Percentiles rank a stretch among this genome's conserved stretches.
Conservation (phyloP, 179 eudicot species). For the Beta lomatogona region DNA sequence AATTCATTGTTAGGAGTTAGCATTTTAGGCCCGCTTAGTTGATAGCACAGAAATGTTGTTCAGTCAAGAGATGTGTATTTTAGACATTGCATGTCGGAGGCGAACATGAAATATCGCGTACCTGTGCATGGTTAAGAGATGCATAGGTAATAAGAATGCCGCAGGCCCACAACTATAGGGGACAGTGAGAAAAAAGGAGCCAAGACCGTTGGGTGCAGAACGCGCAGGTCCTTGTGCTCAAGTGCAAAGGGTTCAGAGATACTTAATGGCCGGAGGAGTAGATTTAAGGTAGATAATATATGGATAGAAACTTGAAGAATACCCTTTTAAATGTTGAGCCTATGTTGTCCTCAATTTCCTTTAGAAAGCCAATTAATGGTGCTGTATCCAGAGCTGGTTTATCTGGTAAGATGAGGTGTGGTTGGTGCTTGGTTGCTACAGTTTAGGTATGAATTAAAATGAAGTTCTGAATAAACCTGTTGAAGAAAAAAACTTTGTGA, state of each 20-base stretch:
- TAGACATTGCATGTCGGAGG: background rate
- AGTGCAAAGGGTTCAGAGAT: background rate
- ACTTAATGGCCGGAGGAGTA: background rate
- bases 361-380: background rate
- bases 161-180: background rate
- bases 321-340: conserved; percentile 1
- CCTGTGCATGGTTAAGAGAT: background rate
- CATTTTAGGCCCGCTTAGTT: background rate
- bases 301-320: background rate
- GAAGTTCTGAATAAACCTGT: background rate
- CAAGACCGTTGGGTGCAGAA: background rate
- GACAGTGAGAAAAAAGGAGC: background rate
- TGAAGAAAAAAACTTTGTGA: background rate
- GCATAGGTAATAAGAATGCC: background rate
- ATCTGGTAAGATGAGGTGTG: background rate
- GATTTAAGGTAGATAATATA: background rate
- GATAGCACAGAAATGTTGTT: background rate
- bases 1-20: background rate
- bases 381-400: background rate
- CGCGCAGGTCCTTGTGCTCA: background rate
- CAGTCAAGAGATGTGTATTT: background rate
- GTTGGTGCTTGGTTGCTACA: background rate
- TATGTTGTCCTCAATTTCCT: background rate
- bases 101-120: background rate
- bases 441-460: background rate